Conservation (phyloP, 805 yeast species). For the Ogataea neopini region DNA sequence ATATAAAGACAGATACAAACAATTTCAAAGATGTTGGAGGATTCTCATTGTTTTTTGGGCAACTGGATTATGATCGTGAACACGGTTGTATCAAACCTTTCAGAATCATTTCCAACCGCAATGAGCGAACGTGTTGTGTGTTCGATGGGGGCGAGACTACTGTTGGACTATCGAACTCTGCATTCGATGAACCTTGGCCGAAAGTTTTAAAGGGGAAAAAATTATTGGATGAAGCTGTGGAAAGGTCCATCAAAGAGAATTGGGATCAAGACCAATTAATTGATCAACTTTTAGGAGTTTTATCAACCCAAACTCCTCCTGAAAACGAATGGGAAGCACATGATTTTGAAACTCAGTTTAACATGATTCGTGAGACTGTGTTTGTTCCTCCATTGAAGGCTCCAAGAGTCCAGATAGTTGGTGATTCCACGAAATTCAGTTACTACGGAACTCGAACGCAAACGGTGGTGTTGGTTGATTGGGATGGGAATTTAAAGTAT, state of each 20-base stretch:
- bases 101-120: conserved; percentile 51
- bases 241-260: conserved; percentile 19
- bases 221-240: conserved; percentile 51
- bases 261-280: conserved; percentile 43
- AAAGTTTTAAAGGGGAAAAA: conserved; percentile 66
- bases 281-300: conserved; percentile 52
- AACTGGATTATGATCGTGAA: conserved; percentile 31
- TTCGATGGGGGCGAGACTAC: conserved; percentile 27
- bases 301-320: conserved; percentile 45
- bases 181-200: conserved; percentile 70
- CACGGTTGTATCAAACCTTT: conserved; percentile 37
- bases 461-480: conserved; percentile 65
- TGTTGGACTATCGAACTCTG: conserved; percentile 69
- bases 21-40: conserved; percentile 53
- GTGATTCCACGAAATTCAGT: conserved; percentile 35
- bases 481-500: conserved; percentile 52
- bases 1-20: conserved; percentile 30
- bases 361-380: conserved; percentile 55
- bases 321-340: conserved; percentile 31
- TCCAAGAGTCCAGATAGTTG: not conserved
- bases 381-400: conserved; percentile 64
- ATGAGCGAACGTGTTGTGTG: conserved; percentile 30
- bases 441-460: conserved; percentile 89
- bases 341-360: conserved; percentile 34
- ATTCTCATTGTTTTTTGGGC: conserved; percentile 61